Evolutionary conservation across 768 basidiomycete species (phyloP).

Genomic region (Boletellus ananas): DNA sequence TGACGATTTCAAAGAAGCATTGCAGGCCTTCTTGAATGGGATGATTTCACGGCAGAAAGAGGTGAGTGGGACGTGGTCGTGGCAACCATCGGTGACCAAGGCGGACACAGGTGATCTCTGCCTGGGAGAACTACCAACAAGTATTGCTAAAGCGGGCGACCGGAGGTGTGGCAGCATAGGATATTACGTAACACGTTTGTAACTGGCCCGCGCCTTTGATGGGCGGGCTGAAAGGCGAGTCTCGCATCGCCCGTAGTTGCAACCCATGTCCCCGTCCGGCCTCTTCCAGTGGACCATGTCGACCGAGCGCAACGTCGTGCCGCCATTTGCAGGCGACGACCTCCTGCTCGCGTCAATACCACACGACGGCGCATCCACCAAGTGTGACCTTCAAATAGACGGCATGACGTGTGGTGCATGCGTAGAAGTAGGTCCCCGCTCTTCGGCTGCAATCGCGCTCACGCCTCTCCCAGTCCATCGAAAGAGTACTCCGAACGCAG

Average conservation of each 20-base stretch:
- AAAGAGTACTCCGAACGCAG: slow-evolving; percentile 75
- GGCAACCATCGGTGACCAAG: neutral
- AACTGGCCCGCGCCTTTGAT: neutral
- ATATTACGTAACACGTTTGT: slow-evolving; percentile 11
- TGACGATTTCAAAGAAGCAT: slow-evolving; percentile 83
- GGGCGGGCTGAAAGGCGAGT: no score
- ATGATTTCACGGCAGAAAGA: slow-evolving; percentile 85
- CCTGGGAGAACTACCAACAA: slow-evolving; percentile 84
- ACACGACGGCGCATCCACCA: slow-evolving; percentile 34
- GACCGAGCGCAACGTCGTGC: slow-evolving; percentile 9
- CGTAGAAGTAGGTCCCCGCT: slow-evolving; percentile 60
- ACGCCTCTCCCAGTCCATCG: slow-evolving; percentile 58
- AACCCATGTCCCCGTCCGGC: neutral
- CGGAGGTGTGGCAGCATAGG: neutral
- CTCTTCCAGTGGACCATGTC: slow-evolving; percentile 7
- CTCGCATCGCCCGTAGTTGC: neutral
- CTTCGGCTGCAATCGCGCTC: neutral
- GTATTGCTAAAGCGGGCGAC: slow-evolving; percentile 50
- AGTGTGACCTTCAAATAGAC: slow-evolving; percentile 77
- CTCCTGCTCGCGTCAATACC: slow-evolving; percentile 20
- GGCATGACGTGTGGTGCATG: slow-evolving; percentile 91
- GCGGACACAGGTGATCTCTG: slow-evolving; percentile 55
- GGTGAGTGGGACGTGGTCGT: slow-evolving; percentile 35
- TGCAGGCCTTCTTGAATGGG: slow-evolving; percentile 82
- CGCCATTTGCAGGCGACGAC: slow-evolving; percentile 18